Evolutionary conservation across 2,329 filamentous ascomycete genomes (phyloP), one percentile per base, ranked within the genome.

Genomic region (Fusarium zealandicum): DNA sequence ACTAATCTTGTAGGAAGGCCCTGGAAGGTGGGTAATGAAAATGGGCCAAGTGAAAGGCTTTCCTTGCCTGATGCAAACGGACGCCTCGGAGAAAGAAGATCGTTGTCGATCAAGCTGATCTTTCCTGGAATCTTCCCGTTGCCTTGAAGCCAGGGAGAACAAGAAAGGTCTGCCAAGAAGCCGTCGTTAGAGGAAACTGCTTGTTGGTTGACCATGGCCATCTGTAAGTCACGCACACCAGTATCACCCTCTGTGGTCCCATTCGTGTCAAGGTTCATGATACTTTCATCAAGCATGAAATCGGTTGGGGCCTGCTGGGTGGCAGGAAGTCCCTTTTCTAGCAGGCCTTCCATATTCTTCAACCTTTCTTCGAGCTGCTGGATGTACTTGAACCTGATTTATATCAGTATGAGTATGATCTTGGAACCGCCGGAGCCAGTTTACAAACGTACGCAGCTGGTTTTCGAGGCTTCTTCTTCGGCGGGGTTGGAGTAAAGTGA

Each of bases 401-500:
- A 25, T 7, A 39, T 54, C 32, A 48, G 30, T 13, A 38, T 6
- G 30, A 18, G 6, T 25, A 25, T 8, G 8, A 9, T 9, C 10
- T 18, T 11, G 27, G 25, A 17, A 36, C 7, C 17, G 40, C 35
- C n/a, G 49, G 13, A 54, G 22, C 22, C 8, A 25, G 22, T 31
- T 6, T 13, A n/a, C 6, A 5, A 3, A 31, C 64, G 56, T 30
- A 69, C 66, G 63, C 60, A 36, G 57, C 44, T 33, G 61, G 56
- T 38, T 54, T 59, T 33, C 64, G 60, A 31, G 60, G 63, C 31
- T 49, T 63, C 39, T 62, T 54, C 35, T 61, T 66, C 18, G 48
- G 55, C 28, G 54, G 47, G 14, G 69, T 67, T 1, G 66, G 68
- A 1, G 68, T 71, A 35, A 70, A 71, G 57, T 69, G 68, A 45